Evolutionary conservation across 331 rosid species (phyloP).

Genomic region (Pyrus hybrid): DNA sequence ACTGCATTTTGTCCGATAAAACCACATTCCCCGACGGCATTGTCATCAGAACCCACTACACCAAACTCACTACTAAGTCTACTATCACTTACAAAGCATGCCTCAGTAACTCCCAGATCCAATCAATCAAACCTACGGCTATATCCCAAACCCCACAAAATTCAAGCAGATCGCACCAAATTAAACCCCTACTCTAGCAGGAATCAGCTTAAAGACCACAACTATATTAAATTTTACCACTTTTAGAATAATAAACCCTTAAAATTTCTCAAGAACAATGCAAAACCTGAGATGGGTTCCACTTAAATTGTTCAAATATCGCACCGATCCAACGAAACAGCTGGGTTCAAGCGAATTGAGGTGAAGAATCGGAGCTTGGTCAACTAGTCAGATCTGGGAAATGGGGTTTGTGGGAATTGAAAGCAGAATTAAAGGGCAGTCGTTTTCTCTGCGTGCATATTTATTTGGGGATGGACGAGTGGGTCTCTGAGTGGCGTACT

Average conservation of each 20-base stretch:
- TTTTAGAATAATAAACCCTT: background rate
- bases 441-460: background rate
- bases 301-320: background rate
- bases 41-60: conserved; percentile 60
- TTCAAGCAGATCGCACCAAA: conserved; percentile 28
- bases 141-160: conserved; percentile 10
- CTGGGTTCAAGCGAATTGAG: background rate
- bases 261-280: conserved; percentile 13
- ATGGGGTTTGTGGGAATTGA: conserved; percentile 5
- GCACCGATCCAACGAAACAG: conserved; percentile 5
- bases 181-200: background rate
- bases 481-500: conserved; percentile 28
- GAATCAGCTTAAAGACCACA: conserved; percentile 11
- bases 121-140: conserved; percentile 9
- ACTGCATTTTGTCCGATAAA: conserved; percentile 69
- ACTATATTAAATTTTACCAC: conserved; percentile 13
- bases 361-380: background rate
- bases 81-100: conserved; percentile 41
- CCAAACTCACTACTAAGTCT: conserved; percentile 16
- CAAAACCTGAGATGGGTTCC: conserved; percentile 10
- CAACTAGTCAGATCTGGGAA: conserved; percentile 38
- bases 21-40: conserved; percentile 90
- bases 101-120: conserved; percentile 40
- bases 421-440: background rate
- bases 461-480: background rate